Evolutionary conservation across 192 early-diverging fungal genomes (phyloP), one percentile per base, ranked within the genome.

Genomic region (Mortierella antarctica): DNA sequence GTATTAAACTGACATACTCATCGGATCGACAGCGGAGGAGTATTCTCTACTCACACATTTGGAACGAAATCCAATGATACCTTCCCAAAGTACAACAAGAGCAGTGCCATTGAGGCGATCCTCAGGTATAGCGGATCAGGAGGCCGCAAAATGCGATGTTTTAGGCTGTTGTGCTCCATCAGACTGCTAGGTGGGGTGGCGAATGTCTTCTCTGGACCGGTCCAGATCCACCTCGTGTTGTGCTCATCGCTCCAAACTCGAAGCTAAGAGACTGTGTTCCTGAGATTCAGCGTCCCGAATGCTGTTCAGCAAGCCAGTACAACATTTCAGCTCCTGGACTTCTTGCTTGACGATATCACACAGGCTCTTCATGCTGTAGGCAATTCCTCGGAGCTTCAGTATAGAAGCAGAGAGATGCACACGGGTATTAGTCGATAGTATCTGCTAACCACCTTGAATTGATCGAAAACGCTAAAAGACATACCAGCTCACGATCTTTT

Each of bases 291-390:
- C 66, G 5, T 68, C 66, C 5, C 55, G 66, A 13, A 68, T 23
- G 31, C 44, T 68, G 3, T 14, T 21, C 9, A 68, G 42, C 4
- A 68, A 14, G 7, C 15, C 21, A 18, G 57, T 41, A 40, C 66
- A 68, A 13, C 41, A n/a, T 42, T 58, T 31, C 20, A 57, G 40
- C 31, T 68, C 66, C 8, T 68, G 66, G 2, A 57, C 45, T 17
- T 68, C 66, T 11, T 58, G 46, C 20, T 68, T 49, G 11, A 57
- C 66, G 40, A 50, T 54, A 17, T 49, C 66, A 41, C 66, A 68
- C n/a, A 54, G 21, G 8, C n/a, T 1, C 4, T 7, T 58, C 66
- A 68, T 68, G 18, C 10, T 31, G 6, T 17, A 56, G 20, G 65
- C 15, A 18, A 67, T 45, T 42, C 49, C 67, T 17, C 41, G 53